Percentiles rank a stretch among this genome's conserved stretches.
Conservation (phyloP, 192 early-diverging fungal genomes). For the Podila verticillata region DNA sequence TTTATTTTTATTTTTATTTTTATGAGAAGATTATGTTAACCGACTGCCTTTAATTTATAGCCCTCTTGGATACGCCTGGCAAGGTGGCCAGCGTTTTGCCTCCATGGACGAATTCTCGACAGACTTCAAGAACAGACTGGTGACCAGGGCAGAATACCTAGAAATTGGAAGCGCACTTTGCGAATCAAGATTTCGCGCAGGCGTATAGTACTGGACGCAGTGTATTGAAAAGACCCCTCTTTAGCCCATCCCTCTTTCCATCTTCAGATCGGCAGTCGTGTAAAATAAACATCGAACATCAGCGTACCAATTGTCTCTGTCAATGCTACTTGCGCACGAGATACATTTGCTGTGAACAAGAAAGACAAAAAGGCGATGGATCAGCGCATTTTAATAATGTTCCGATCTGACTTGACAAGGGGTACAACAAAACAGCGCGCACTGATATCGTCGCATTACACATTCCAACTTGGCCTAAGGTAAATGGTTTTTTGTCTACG, state of each 20-base stretch:
- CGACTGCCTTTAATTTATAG: slow-evolving; percentile 41
- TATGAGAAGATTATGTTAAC: background rate
- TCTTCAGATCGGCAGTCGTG: no score
- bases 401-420: no score
- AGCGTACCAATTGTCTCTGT: no score
- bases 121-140: slow-evolving; percentile 59
- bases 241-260: background rate
- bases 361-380: no score
- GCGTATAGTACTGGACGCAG: slow-evolving; percentile 7
- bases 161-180: slow-evolving; percentile 70
- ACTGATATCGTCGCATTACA: background rate
- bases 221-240: background rate
- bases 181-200: slow-evolving; percentile 56
- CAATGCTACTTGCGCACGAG: no score
- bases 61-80: slow-evolving; percentile 66
- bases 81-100: slow-evolving; percentile 61
- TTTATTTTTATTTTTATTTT: background rate
- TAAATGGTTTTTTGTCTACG: background rate
- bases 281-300: no score
- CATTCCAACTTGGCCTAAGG: background rate
- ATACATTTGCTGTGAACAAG: no score
- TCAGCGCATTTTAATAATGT: no score
- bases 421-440: no score
- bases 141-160: slow-evolving; percentile 68
- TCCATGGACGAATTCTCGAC: slow-evolving; percentile 50